Percentiles rank a stretch among this genome's conserved stretches.
These are phyloP conservation scores for Serendipita sp. DNA, from an alignment of 768 basidiomycete species.

Conservation along the genomic window DNA sequence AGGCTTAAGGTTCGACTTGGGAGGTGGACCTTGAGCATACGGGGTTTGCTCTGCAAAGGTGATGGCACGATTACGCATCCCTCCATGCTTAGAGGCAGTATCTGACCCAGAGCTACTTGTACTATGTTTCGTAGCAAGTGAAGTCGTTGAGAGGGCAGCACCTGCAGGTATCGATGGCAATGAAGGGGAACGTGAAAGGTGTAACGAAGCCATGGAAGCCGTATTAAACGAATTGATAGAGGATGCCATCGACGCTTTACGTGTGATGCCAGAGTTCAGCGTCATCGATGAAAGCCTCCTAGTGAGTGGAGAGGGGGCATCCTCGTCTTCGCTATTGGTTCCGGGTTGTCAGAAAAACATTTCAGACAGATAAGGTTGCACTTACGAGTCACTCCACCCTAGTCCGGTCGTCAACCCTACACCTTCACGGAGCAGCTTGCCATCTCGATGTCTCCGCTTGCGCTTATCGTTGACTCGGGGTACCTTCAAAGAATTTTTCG, in stretches of 20 bases:
- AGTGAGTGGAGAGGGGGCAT: slow-evolving; percentile 50
- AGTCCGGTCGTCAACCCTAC: slow-evolving; percentile 55
- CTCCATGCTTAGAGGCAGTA: not conserved
- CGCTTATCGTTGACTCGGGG: slow-evolving; percentile 35
- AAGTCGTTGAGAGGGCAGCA: not conserved
- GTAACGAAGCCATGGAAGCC: not conserved
- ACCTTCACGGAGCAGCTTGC: slow-evolving; percentile 37
- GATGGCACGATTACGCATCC: not conserved
- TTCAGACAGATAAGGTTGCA: not conserved
- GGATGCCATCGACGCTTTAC: not conserved
- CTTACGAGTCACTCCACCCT: slow-evolving; percentile 57
- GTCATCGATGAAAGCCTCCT: slow-evolving; percentile 31
- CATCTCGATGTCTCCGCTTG: slow-evolving; percentile 45
- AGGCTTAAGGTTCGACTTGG: not conserved
- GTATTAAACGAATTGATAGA: not conserved
- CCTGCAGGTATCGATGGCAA: not conserved
- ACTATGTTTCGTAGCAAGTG: not conserved
- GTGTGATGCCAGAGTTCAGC: not conserved
- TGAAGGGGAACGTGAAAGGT: not conserved
- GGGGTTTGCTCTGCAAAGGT: not conserved
- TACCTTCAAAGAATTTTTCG: slow-evolving; percentile 24
- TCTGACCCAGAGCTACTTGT: not conserved
- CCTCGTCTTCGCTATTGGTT: slow-evolving; percentile 46
- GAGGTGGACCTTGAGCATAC: not conserved
- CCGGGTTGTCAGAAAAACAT: not conserved